A percentile compares a stretch with the other conserved stretches of the same genome.
These are phyloP conservation scores for Kurtzmaniella quercitrusa DNA, from an alignment of 1,139 yeast genomes.

Conservation along the genomic window DNA sequence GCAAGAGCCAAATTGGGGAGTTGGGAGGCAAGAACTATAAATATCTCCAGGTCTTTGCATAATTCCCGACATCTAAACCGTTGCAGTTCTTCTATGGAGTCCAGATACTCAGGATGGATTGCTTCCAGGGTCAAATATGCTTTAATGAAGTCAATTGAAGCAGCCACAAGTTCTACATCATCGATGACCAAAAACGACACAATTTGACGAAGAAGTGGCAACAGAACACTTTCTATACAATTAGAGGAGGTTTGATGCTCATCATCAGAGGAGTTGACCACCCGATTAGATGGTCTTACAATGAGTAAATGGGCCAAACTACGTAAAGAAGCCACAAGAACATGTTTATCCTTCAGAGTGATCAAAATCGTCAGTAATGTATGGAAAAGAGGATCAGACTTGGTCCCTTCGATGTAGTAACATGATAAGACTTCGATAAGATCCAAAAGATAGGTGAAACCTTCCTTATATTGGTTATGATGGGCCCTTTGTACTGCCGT, in stretches of 20 bases:
- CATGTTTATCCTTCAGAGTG: constrained; percentile 51
- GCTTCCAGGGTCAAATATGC: constrained; percentile 39
- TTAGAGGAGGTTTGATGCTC: constrained; percentile 41
- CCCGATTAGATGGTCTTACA: constrained; percentile 18
- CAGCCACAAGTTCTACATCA: constrained; percentile 32
- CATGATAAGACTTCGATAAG: constrained; percentile 82
- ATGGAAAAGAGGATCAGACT: constrained; percentile 58
- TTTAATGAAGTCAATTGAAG: constrained; percentile 35
- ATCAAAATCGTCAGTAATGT: constrained; percentile 44
- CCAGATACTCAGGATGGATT: constrained; percentile 26
- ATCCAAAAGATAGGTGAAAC: constrained; percentile 68
- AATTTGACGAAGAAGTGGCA: constrained; percentile 27
- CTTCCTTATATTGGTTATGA: constrained; percentile 50
- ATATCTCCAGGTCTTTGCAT: constrained; percentile 28
- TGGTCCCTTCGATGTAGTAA: constrained; percentile 68
- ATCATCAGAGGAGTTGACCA: constrained; percentile 15
- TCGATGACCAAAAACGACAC: constrained; percentile 30
- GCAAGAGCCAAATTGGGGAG: constrained; percentile 59
- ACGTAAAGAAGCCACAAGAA: constrained; percentile 42
- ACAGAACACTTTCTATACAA: constrained; percentile 38
- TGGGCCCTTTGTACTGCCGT: constrained; percentile 11
- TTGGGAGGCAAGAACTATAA: constrained; percentile 48
- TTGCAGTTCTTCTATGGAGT: constrained; percentile 31
- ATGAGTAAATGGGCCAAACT: constrained; percentile 40
- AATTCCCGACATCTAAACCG: constrained; percentile 29